phyloP scores from a whole-genome alignment of 495 filamentous ascomycete species.

The Neurospora cerealis region DNA sequence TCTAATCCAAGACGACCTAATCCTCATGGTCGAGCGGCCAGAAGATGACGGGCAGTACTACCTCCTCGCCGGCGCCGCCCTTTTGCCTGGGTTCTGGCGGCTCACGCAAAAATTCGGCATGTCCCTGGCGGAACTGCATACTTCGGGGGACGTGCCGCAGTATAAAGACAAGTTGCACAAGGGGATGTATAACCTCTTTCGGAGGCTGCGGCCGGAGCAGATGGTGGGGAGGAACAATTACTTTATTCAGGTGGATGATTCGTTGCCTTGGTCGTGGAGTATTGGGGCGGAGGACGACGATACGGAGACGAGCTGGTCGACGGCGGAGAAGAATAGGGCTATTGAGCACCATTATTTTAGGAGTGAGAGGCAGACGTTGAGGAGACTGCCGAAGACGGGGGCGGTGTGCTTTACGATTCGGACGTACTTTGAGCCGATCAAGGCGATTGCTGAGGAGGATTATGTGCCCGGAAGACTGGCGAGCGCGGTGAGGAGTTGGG shows the following conservation, averaged over 20 bases:
- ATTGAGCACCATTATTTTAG: conserved; percentile 71
- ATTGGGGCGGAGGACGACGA: conserved; percentile 63
- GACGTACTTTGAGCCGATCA: conserved; percentile 68
- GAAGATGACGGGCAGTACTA: conserved; percentile 69
- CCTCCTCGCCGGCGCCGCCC: conserved; percentile 66
- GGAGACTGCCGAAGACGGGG: conserved; percentile 62
- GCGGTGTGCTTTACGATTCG: conserved; percentile 74
- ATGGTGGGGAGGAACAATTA: conserved; percentile 57
- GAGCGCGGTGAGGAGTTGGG: conserved; percentile 73
- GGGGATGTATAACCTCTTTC: conserved; percentile 76
- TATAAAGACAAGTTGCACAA: conserved; percentile 69
- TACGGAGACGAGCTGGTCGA: conserved; percentile 52
- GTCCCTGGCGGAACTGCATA: conserved; percentile 76
- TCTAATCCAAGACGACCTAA: conserved; percentile 76
- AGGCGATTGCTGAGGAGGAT: conserved; percentile 53
- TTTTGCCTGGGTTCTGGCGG: conserved; percentile 83
- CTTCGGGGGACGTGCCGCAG: conserved; percentile 68
- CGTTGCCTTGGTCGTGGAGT: conserved; percentile 58
- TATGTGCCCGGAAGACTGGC: conserved; percentile 65
- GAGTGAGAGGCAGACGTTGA: conserved; percentile 67
- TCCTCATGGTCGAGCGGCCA: conserved; percentile 68
- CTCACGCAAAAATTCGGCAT: conserved; percentile 79
- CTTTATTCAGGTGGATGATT: conserved; percentile 71
- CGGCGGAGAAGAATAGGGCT: conserved; percentile 65
- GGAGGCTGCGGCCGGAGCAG: conserved; percentile 51